Evolutionary conservation across 2,329 filamentous ascomycete species (phyloP), one percentile per base, ranked within the genome.

Genomic region (Ascosphaera aggregata): DNA sequence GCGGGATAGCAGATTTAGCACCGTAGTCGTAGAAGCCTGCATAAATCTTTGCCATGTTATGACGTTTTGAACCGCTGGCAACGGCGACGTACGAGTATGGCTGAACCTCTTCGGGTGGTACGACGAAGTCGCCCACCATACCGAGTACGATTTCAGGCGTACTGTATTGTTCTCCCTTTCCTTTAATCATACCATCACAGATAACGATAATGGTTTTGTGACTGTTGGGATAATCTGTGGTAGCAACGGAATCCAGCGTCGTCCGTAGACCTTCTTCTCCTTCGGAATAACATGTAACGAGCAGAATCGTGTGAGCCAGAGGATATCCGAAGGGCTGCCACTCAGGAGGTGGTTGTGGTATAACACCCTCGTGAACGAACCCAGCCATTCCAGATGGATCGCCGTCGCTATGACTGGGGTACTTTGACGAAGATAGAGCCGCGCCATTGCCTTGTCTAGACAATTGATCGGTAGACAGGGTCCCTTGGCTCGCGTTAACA

Each of bases 1-100:
- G 47, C 1, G 86, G 78, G 44, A 98, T 80, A 39, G 69, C 62
- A 9, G 82, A 92, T 46, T 80, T 68, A 43, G 69, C 62, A 39
- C 91, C 89, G 51, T 95, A 98, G 57, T 95, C 82, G 60, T 98
- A 98, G 65, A 95, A 98, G 35, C 91, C 91, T 41, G 85, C 78
- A 59, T 95, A 94, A 42, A 95, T 74, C 66, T 95, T 94, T 49
- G 89, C 86, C 89, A 95, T 98, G 61, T 95, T 98, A 71, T 98
- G 91, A 49, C 89, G 76, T 65, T 98, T 98, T 37, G 85, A 80
- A 42, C 89, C 89, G 54, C 80, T 89, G 32, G 89, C 82, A 24
- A 98, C 86, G 9, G 89, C 91, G 39, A 98, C 89, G 48, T 98
- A 98, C 1, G 86, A 95, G 59, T 84, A 94, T 0, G 84, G 70